These are phyloP conservation scores for Oryza meridionalis DNA, from an alignment of 176 grass and related monocot species.

Conservation along the genomic window DNA sequence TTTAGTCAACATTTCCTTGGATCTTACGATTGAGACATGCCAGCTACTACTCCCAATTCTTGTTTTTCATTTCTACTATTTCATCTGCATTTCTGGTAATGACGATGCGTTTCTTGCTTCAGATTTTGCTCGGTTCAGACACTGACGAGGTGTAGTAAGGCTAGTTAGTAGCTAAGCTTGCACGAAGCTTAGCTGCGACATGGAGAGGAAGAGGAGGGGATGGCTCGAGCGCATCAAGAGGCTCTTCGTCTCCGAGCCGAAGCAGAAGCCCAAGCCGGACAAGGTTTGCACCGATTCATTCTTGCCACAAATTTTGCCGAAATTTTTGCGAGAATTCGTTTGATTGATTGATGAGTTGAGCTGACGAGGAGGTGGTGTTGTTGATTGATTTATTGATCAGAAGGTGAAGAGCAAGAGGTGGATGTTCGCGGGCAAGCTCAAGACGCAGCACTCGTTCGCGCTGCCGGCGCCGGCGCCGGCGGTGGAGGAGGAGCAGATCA, in stretches of 20 bases:
- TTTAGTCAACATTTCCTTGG: conserved; percentile 30
- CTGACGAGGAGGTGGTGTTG: not conserved
- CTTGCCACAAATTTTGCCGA: not conserved
- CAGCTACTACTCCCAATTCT: not conserved
- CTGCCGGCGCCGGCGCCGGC: conserved; percentile 2
- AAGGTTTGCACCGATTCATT: conserved; percentile 31
- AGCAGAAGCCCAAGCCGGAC: conserved; percentile 36
- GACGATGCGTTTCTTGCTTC: conserved; percentile 2
- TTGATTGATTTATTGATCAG: not conserved
- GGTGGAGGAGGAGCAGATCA: conserved; percentile 10
- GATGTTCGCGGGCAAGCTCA: conserved; percentile 50
- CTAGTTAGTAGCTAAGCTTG: not conserved
- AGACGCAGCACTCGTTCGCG: conserved; percentile 45
- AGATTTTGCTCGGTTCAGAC: not conserved
- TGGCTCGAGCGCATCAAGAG: conserved; percentile 67
- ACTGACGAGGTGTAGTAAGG: not conserved
- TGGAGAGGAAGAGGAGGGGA: conserved; percentile 49
- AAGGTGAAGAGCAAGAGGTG: conserved; percentile 60
- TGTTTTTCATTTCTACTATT: not conserved
- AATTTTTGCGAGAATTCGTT: not conserved
- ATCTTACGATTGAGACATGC: conserved; percentile 42
- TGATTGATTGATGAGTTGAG: not conserved
- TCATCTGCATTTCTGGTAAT: not conserved
- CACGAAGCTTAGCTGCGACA: not conserved
- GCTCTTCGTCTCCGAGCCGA: conserved; percentile 57